Evolutionary conservation across 768 basidiomycete species (phyloP).

Genomic region (Trametes villosa): DNA sequence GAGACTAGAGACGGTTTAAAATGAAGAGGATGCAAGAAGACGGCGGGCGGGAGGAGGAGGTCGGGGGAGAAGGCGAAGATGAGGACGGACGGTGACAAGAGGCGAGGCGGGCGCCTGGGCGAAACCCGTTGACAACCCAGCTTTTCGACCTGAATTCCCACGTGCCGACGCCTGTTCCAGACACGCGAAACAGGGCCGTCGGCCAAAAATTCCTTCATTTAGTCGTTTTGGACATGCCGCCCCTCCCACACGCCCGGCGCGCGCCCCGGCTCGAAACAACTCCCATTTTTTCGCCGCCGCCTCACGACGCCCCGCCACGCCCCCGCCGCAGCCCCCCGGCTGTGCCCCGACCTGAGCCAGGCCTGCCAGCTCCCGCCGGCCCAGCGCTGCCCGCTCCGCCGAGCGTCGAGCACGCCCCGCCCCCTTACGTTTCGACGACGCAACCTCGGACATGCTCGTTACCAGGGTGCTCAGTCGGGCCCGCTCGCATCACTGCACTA

Average conservation of each 20-base stretch:
- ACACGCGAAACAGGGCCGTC: conserved; percentile 26
- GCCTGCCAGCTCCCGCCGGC: not conserved
- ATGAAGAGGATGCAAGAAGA: conserved; percentile 23
- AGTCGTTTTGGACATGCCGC: conserved; percentile 21
- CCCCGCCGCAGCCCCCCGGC: conserved; percentile 11
- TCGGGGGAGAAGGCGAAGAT: conserved; percentile 25
- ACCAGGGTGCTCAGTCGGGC: conserved; percentile 8
- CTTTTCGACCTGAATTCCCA: conserved; percentile 25
- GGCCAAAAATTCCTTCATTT: conserved; percentile 20
- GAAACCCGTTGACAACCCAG: conserved; percentile 28
- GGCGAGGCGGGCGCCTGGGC: conserved; percentile 20
- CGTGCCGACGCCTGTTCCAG: conserved; percentile 15
- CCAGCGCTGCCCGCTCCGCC: not conserved
- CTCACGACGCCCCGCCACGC: conserved; percentile 15
- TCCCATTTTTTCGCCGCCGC: conserved; percentile 3
- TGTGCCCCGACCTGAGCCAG: not conserved
- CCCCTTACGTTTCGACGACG: conserved; percentile 7
- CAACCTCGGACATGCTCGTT: conserved; percentile 3
- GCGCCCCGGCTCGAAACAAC: not conserved
- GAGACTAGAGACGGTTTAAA: conserved; percentile 20
- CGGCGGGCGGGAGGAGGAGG: conserved; percentile 19
- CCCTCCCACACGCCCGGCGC: conserved; percentile 14
- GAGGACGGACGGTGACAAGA: conserved; percentile 24
- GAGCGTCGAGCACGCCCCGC: not conserved
- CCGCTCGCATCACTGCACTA: conserved; percentile 14